A percentile compares a stretch with the other conserved stretches of the same genome.
Evolutionary conservation across 257 asterid species (phyloP).

Genomic region (Penstemon barbatus): DNA sequence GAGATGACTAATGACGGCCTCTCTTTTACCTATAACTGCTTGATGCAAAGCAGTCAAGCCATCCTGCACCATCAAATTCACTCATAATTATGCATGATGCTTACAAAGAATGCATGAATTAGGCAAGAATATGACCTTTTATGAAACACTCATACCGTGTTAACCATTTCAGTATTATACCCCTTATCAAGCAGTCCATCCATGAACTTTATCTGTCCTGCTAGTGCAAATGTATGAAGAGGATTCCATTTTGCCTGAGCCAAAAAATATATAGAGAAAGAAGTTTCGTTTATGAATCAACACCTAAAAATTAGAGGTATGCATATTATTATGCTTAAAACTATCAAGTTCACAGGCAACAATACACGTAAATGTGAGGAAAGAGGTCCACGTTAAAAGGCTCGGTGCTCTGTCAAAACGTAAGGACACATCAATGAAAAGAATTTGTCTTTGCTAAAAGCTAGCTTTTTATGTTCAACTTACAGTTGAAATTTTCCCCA

Average conservation of each 20-base stretch:
- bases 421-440: constrained; percentile 2
- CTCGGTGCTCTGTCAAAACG: neutral
- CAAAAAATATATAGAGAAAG: constrained; percentile 2
- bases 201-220: constrained; percentile 85
- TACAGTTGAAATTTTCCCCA: constrained; percentile 73
- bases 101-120: neutral
- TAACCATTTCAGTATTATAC: constrained; percentile 46
- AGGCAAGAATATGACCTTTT: constrained; percentile 18
- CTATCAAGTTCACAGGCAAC: constrained; percentile 1
- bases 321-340: constrained; percentile 2
- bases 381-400: neutral
- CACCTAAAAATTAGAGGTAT: constrained; percentile 2
- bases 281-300: neutral
- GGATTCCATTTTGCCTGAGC: constrained; percentile 80
- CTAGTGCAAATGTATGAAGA: constrained; percentile 74
- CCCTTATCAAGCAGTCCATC: constrained; percentile 65
- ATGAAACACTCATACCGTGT: constrained; percentile 50
- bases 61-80: constrained; percentile 52
- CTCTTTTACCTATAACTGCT: constrained; percentile 83
- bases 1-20: constrained; percentile 91
- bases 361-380: neutral
- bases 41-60: constrained; percentile 88
- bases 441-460: neutral
- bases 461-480: constrained; percentile 27
- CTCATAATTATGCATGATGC: constrained; percentile 6